These are phyloP conservation scores for Verticillium nonalfalfae DNA, from an alignment of 2,329 filamentous ascomycete genomes.

Conservation along the genomic window DNA sequence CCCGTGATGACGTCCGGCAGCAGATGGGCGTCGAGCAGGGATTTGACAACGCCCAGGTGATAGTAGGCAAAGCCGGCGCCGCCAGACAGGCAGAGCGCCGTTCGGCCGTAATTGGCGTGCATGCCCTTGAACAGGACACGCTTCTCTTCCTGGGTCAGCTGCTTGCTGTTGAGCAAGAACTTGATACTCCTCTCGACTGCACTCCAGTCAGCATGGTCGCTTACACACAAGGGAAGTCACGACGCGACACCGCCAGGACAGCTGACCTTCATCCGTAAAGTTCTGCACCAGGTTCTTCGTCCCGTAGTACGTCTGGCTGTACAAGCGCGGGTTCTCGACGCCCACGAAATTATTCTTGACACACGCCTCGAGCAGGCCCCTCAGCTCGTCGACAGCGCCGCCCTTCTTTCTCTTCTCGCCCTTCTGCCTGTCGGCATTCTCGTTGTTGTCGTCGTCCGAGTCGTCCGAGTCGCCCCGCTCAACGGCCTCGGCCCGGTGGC, in stretches of 20 bases:
- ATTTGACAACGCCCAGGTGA: conserved; percentile 88
- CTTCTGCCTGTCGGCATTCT: conserved; percentile 24
- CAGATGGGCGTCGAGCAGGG: conserved; percentile 76
- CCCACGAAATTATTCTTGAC: conserved; percentile 98
- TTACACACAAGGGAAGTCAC: not conserved
- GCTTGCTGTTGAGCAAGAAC: conserved; percentile 61
- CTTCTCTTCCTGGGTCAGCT: conserved; percentile 68
- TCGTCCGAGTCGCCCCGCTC: conserved; percentile 27
- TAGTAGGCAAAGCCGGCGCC: conserved; percentile 96
- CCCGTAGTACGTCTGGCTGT: conserved; percentile 95
- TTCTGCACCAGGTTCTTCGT: conserved; percentile 93
- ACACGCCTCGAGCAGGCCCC: conserved; percentile 75
- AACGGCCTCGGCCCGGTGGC: conserved; percentile 50
- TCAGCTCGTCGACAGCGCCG: conserved; percentile 67
- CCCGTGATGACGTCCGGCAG: conserved; percentile 93
- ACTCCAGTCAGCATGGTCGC: conserved; percentile 7
- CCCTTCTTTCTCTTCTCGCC: conserved; percentile 24
- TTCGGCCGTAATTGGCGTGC: conserved; percentile 85
- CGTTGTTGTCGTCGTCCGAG: conserved; percentile 4
- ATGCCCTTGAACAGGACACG: conserved; percentile 79
- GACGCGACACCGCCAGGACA: not conserved
- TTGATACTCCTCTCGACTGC: conserved; percentile 59
- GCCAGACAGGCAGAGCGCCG: conserved; percentile 86
- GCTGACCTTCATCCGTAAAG: conserved; percentile 74
- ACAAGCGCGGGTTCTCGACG: conserved; percentile 88